Evolutionary conservation across 2,329 filamentous ascomycete species (phyloP), one percentile per base, ranked within the genome.

Genomic region (Sporothrix brasiliensis): DNA sequence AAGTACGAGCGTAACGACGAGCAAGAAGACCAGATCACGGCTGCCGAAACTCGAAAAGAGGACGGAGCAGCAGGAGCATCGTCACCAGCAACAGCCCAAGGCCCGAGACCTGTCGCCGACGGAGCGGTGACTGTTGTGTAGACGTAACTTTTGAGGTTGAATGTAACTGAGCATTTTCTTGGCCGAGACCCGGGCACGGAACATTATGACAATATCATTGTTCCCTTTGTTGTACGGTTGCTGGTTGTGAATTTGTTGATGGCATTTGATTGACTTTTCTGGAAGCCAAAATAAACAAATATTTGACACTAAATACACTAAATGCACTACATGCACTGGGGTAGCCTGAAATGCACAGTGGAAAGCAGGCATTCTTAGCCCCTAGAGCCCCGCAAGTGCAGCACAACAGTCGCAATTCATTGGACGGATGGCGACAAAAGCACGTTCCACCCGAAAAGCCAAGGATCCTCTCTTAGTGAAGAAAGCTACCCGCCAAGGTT

Each of bases 1-100:
- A 69, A 72, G 63, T 67, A 72, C 56, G 61, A 65, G 54, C 54
- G 60, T 5, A 54, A 54, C 16, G 61, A 65, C 13, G 44, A 67
- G 27, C 47, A 30, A 10, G 30, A 58, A 10, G 68, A 66, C 34
- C 50, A 63, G 54, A 54, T 52, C 47, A 16, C 39, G 21, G 58
- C n/a, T n/a, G 41, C 11, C 16, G 39, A 39, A 47, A 11, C 11
- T 19, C 39, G 58, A 27, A 63, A 47, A 19, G 21, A 63, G 2
- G 21, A 27, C 4, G 53, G 53, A 6, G 30, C 53, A 41, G 30
- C 19, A 4, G 11, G 5, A 11, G 34, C 24, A 16, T 6, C 41
- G 4, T 4, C 41, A 44, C 11, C n/a, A 13, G 6, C 58, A 47
- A 13, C 58, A 47, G 39, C n/a, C 11, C 39, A 24, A 13, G 27